Base-by-base conservation (phyloP, 257 asterid species). In the Penstemon newberryi region DNA sequence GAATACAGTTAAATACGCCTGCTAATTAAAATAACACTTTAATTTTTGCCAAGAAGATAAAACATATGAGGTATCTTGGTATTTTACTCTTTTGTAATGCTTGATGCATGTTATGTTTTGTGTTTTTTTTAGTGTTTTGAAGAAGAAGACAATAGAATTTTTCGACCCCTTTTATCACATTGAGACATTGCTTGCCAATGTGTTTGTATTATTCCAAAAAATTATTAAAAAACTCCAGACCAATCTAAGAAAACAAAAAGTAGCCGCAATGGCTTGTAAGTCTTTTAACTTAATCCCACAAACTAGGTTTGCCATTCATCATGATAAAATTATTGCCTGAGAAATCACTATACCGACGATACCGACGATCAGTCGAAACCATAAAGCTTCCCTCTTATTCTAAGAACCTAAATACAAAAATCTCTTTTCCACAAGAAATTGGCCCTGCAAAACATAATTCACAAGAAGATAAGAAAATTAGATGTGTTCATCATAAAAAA, bases 381-480 rank as follows among this genome's bases (percentile, higher is more conserved):
- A 39, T 46, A 25, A 49, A 56, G 62, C 74, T 52, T 75, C 33
- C 33, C 71, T 50, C 74, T 76, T 60, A 62, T 43, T 62, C 65
- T 59, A n/a, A 10, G 41, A 73, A 65, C 56, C 42, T 45, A 80
- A 62, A 56, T 70, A 65, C 81, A 76, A 13, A 41, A 47, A 39
- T 42, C 65, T 18, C 75, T 12, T 63, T 49, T 42, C 45, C 10
- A 45, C 56, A 49, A 38, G 60, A 41, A 10, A 10, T 55, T n/a
- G 63, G 13, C 64, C 79, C 83, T 75, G 83, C 75, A 66, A 67
- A 60, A 58, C 51, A 44, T 13, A 2, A 54, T 54, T 55, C 33
- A 42, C 63, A 57, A 51, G 47, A 66, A 39, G 11, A 3, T 4
- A 53, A 52, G 6, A 38, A 33, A 63, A 78, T 55, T 18, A 56